Evolutionary conservation across 148 eudicot genomes (phyloP), one percentile per base, ranked within the genome.

Genomic region (Fagopyrum homotropicum): DNA sequence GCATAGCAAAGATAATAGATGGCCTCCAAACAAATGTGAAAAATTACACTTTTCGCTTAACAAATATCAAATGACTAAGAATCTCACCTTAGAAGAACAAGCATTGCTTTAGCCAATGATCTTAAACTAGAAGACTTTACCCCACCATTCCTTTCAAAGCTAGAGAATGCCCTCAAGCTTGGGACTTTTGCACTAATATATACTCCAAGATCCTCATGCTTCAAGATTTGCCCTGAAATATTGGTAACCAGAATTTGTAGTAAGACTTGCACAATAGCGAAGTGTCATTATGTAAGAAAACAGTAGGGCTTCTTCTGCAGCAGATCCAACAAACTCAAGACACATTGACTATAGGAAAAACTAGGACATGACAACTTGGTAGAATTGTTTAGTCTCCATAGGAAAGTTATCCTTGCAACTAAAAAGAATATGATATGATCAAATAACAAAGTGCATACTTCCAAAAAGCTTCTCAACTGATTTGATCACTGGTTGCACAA

Each of bases 171-270:
- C 75, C 61, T 81, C 82, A 95, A 81, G 82, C 89, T 90, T 56
- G 97, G 93, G 79, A 90, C 91, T 79, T 89, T 90, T 35, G 83
- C 81, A 76, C 76, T 79, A 59, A 95, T 77, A 85, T 89, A 95
- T 22, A 83, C 84, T 56, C 89, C 93, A 66, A 95, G 89, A 79
- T 86, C 89, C 79, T 85, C 91, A 81, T 88, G 93, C 86, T 83
- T 90, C 83, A 95, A 72, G 74, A 83, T 87, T 92, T 95, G 99
- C 82, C 96, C 99, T 95, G 87, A 8, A 83, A 84, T 74, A 84
- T 72, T 78, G 14, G 73, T 69, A 75, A 72, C 76, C 73, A 76
- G 71, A 79, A 73, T 72, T 78, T 72, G 45, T 61, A 64, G 70
- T 75, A 75, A 47, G 72, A 60, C 74, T 60, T 44, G 59, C 22